Conservation (phyloP, 108 stramenopile species). For the Licmophora abbreviata region DNA sequence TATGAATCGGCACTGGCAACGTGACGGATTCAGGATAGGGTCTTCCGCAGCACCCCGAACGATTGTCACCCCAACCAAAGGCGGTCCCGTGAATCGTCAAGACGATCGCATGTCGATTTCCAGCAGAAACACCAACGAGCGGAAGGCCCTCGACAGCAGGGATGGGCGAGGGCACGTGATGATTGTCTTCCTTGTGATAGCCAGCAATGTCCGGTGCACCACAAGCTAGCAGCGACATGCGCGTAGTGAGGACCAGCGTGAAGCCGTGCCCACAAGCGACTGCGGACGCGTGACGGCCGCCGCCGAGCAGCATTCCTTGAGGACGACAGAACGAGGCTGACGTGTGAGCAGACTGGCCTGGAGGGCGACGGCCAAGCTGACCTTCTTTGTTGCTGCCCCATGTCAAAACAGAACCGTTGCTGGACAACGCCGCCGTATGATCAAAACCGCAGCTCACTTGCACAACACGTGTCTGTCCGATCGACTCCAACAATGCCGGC, state of each 20-base stretch:
- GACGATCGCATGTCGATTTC: constrained; percentile 56
- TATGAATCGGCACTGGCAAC: constrained; percentile 43
- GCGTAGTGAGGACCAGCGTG: constrained; percentile 60
- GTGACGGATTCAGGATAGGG: constrained; percentile 37
- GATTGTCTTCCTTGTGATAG: constrained; percentile 17
- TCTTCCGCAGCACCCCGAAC: constrained; percentile 49
- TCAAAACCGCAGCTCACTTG: constrained; percentile 58
- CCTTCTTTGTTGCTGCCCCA: constrained; percentile 59
- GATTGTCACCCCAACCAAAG: constrained; percentile 61
- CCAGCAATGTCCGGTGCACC: constrained; percentile 35
- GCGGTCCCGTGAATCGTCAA: constrained; percentile 64
- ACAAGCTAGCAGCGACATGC: constrained; percentile 52
- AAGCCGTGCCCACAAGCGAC: constrained; percentile 54
- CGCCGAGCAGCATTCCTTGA: constrained; percentile 20
- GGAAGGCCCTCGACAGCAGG: constrained; percentile 53
- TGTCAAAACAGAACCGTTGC: constrained; percentile 56
- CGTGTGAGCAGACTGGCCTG: constrained; percentile 2
- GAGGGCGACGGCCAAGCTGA: constrained; percentile 51
- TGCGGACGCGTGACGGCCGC: constrained; percentile 30
- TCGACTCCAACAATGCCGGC: constrained; percentile 35
- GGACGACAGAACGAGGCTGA: constrained; percentile 19
- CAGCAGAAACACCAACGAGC: constrained; percentile 48
- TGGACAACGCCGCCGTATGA: constrained; percentile 62
- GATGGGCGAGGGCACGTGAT: constrained; percentile 27
- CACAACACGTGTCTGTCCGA: constrained; percentile 30